Evolutionary conservation across 1,284 basidiomycete genomes (phyloP), one percentile per base, ranked within the genome.

Genomic region (Austroboletus rostrupii): DNA sequence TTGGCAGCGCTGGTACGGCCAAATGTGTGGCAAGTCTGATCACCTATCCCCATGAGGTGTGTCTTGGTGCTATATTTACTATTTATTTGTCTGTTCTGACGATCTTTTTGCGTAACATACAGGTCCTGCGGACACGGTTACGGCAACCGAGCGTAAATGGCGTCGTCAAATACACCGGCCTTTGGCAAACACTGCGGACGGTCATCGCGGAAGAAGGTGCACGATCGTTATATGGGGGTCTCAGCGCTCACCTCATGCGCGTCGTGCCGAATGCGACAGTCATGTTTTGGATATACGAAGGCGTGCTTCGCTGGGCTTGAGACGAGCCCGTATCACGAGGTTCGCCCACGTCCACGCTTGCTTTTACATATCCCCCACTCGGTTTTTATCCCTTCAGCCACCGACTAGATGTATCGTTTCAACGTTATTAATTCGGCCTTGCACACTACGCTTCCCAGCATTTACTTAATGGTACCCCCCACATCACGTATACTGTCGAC

Each of bases 191-290:
- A 0, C 72, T 99, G 47, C 81, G 79, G 31, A 77, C 96, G 4
- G 85, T 99, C 52, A 79, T 95, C 43, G 82, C 80, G 14, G 97
- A 99, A 68, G 96, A 99, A 67, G 96, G 96, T 20, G 79, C 83
- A 5, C 75, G 80, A 29, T 84, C 89, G 5, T 68, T 99, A 37
- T 99, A 99, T 62, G 90, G 93, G 31, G 97, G 97, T 5, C 78
- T 99, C 47, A 90, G 87, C 47, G 94, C 96, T 0, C 97, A 99
- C 70, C 77, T 99, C 51, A 87, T 99, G 79, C 85, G 96, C 43
- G 96, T 99, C 47, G 91, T 98, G 1, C 96, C 96, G 4, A 99
- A 99, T 60, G 96, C 96, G 0, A 90, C 89, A 1, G 92, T 97
- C 57, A 99, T 98, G 93, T 99, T 88, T 71, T 85, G 81, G 52